Evolutionary conservation across 1,284 basidiomycete species (phyloP).

Genomic region (Trametes hirsuta): DNA sequence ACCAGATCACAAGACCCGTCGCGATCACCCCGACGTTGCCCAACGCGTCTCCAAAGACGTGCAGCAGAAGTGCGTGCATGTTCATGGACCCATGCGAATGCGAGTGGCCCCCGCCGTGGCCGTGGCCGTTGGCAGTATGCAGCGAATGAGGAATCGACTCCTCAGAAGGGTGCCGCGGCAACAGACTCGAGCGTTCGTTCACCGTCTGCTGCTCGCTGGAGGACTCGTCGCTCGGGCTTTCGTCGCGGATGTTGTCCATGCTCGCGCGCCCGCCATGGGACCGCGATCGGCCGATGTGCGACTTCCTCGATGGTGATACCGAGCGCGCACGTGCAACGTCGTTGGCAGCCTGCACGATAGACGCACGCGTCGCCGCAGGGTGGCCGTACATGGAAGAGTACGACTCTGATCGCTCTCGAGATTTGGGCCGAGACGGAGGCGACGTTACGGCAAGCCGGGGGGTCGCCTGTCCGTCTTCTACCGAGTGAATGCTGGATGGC

Average conservation of each 20-base stretch:
- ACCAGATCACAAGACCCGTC: slow-evolving; percentile 93
- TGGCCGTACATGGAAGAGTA: slow-evolving; percentile 73
- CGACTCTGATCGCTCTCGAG: slow-evolving; percentile 52
- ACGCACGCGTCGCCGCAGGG: slow-evolving; percentile 87
- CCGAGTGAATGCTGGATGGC: slow-evolving; percentile 32
- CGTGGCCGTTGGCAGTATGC: not conserved
- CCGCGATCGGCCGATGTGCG: slow-evolving; percentile 32
- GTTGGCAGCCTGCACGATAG: slow-evolving; percentile 86
- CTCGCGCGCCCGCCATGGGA: slow-evolving; percentile 29
- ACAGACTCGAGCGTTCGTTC: slow-evolving; percentile 32
- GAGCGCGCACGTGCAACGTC: slow-evolving; percentile 70
- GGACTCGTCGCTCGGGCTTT: slow-evolving; percentile 13
- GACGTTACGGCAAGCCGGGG: slow-evolving; percentile 24
- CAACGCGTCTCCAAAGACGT: slow-evolving; percentile 95
- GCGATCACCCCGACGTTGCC: slow-evolving; percentile 98
- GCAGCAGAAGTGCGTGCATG: slow-evolving; percentile 93
- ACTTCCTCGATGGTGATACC: slow-evolving; percentile 43
- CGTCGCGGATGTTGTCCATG: slow-evolving; percentile 21
- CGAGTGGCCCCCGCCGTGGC: slow-evolving; percentile 37
- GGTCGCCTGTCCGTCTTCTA: slow-evolving; percentile 25
- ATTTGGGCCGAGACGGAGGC: slow-evolving; percentile 22
- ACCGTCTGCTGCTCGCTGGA: slow-evolving; percentile 6
- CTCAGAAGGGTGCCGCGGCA: slow-evolving; percentile 23
- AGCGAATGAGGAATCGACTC: slow-evolving; percentile 25
- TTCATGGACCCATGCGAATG: slow-evolving; percentile 92